Conservation (phyloP, 1,284 basidiomycete genomes). For the Irpex rosettiformis region DNA sequence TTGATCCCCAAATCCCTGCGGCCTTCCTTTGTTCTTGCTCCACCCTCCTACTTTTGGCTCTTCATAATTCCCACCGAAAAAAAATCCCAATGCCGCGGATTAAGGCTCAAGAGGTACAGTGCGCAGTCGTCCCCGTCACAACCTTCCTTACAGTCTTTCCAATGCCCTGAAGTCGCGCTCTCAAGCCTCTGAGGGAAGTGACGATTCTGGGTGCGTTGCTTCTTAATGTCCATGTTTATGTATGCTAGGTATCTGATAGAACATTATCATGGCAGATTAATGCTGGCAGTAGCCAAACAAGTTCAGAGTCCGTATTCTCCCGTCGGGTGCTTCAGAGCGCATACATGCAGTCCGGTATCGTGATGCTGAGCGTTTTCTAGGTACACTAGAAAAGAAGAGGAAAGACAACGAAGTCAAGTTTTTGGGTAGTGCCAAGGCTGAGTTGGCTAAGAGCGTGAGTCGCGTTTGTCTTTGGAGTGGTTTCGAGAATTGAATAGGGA, state of each 20-base stretch:
- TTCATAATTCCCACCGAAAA: too few species aligned
- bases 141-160: neutral
- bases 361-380: conserved; percentile 18
- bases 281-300: conserved; percentile 24
- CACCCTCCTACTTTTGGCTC: neutral
- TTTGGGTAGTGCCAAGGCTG: conserved; percentile 24
- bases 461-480: too few species aligned
- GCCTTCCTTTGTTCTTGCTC: too few species aligned
- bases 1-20: too few species aligned
- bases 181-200: conserved; percentile 7
- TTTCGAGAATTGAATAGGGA: too few species aligned
- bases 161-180: neutral
- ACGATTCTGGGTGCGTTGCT: conserved; percentile 7
- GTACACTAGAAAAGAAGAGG: conserved; percentile 38
- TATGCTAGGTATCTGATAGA: neutral
- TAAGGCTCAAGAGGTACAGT: too few species aligned
- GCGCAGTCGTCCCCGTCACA: neutral
- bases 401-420: conserved; percentile 32
- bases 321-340: conserved; percentile 3
- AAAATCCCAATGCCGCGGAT: too few species aligned
- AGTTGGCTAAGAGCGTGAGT: conserved; percentile 30
- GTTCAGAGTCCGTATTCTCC: conserved; percentile 24
- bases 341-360: neutral
- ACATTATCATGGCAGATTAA: too few species aligned
- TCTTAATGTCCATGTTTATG: neutral